Base-by-base conservation (phyloP, 169 alveolate genomes). In the Plasmodium knowlesi region DNA sequence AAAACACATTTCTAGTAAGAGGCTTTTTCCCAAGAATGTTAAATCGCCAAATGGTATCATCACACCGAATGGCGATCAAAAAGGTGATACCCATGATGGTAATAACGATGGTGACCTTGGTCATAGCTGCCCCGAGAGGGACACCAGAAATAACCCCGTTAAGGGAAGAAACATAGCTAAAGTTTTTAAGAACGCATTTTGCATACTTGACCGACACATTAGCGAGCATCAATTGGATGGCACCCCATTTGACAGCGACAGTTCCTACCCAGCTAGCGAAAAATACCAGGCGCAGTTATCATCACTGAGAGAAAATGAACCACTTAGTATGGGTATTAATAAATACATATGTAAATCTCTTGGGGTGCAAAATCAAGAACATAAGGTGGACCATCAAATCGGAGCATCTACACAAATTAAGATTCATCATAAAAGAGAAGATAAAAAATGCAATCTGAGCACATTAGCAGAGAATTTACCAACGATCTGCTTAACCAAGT, bases 181-280 rank as follows among this genome's bases (percentile, higher is more conserved):
- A 22, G 14, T 72, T 84, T n/a, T 41, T 30, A 84, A 72, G 78
- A 72, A 41, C 32, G 37, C 67, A 5, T 84, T 84, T 50, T 71
- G 53, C 46, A 16, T 73, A 74, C 30, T 74, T 5, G 93, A 84
- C 5, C 37, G 76, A 5, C 32, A 84, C 50, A 70, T 71, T 37
- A 25, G 53, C 12, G 19, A 84, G 14, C 28, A 67, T 5, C 83
- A 53, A 6, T 6, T 50, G 54, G 79, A 16, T 57, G 91, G 2
- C 12, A 28, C 41, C n/a, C 34, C 70, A 16, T 74, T 74, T 34
- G 32, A 74, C 39, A 74, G 19, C 14, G 25, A 32, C 46, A 34
- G 54, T n/a, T 32, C 54, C 25, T 74, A 74, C 83, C 54, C 39
- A 74, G 32, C 34, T 61, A 61, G 32, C 74, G 74, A 61, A 61